Evolutionary conservation across 108 stramenopile species (phyloP), one percentile per base, ranked within the genome.

Genomic region (Asterionellopsis glacialis): DNA sequence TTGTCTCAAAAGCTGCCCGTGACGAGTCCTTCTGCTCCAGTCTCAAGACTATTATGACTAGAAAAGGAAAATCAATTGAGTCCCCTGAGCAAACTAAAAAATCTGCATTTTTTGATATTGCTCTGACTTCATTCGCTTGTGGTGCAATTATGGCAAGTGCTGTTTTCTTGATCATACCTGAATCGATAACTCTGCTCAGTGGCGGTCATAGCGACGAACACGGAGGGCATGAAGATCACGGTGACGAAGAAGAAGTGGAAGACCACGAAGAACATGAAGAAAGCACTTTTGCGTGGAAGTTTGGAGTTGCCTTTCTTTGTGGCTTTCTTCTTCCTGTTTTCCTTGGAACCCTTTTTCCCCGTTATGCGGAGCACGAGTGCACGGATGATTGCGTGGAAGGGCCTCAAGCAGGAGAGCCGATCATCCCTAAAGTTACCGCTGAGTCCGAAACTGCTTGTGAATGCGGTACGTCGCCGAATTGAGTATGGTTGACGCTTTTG

Each of bases 311-410:
- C 12, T 27, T 93, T 23, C 43, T 93, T 42, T 83, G 71, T 27
- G 91, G 91, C n/a, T 86, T 84, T 50, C 57, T 84, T 16, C 52
- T 90, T 39, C 86, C 88, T 16, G 4, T 83, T 22, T 21, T 92
- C 23, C 41, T 83, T 9, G 50, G 59, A 11, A 39, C 72, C 41
- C 26, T 87, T 42, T 81, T 86, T 28, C 83, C 79, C n/a, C 69
- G 55, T 41, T 38, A 39, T 41, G 33, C 33, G 7, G 33, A 33
- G 33, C 5, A 23, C 21, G 11, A 41, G 11, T 9, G 63, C 41
- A 44, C 56, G 1, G 51, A 47, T 24, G 51, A 42, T 40, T 68
- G 66, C 18, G 70, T 41, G 21, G 15, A 22, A 15, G 23, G 14
- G 1, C 24, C 33, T 33, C 33, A 33, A 33, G 7, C 33, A 33